These are phyloP conservation scores for Santalum album DNA, from an alignment of 164 flowering plant genomes.

Conservation along the genomic window DNA sequence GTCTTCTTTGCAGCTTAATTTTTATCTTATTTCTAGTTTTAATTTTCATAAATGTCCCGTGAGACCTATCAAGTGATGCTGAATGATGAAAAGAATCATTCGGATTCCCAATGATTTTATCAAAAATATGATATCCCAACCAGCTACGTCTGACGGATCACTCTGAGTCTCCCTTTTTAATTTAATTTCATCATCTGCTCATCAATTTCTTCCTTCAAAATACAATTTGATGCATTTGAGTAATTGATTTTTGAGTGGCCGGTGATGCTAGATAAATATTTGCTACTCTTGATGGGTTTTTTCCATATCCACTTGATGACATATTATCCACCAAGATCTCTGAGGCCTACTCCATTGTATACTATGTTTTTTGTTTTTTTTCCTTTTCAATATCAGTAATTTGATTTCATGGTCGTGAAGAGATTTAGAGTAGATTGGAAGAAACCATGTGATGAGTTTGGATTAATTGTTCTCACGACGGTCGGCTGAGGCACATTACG, in stretches of 20 bases:
- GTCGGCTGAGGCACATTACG: neutral
- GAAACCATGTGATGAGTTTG: neutral
- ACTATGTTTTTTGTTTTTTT: no score
- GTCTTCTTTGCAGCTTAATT: no score
- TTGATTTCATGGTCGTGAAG: no score
- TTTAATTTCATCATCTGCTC: no score
- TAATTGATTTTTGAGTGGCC: no score
- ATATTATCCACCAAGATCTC: neutral
- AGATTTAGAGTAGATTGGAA: no score
- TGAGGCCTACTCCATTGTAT: no score
- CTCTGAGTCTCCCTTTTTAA: no score
- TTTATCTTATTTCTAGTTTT: no score
- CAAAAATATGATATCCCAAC: neutral
- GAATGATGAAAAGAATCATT: neutral
- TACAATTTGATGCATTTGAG: neutral
- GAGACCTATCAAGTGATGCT: no score
- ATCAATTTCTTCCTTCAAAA: neutral
- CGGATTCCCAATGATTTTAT: neutral
- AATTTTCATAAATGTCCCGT: no score
- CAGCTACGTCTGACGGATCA: neutral
- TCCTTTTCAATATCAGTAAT: no score
- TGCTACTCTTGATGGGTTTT: constrained; percentile 1
- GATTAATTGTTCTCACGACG: neutral
- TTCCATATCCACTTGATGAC: neutral
- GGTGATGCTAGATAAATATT: neutral